Percentiles rank a stretch among this genome's conserved stretches.
These are phyloP conservation scores for Macroventuria anomochaeta DNA, from an alignment of 2,329 filamentous ascomycete genomes.

Conservation along the genomic window DNA sequence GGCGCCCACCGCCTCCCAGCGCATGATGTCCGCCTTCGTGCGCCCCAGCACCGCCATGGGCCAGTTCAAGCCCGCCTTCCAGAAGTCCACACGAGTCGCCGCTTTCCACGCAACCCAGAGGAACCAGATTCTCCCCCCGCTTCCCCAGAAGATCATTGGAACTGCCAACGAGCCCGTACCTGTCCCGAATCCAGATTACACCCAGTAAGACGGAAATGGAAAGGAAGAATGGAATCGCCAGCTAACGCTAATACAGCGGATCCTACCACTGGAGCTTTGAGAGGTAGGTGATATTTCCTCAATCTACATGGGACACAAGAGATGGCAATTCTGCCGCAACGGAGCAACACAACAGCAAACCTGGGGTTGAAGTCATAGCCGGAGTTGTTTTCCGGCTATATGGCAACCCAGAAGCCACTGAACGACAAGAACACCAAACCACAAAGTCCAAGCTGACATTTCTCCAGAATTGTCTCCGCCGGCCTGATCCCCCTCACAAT, in stretches of 20 bases:
- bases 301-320: too few relatives aligned
- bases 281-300: slow-evolving; percentile 55
- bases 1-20: slow-evolving; percentile 52
- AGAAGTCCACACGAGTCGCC: slow-evolving; percentile 62
- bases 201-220: too few relatives aligned
- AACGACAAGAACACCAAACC: background rate
- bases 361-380: background rate
- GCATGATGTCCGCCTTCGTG: slow-evolving; percentile 53
- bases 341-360: too few relatives aligned
- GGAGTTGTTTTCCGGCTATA: slow-evolving; percentile 7
- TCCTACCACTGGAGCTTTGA: slow-evolving; percentile 99
- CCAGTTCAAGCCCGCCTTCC: slow-evolving; percentile 50
- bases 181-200: slow-evolving; percentile 73
- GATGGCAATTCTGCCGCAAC: too few relatives aligned
- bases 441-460: background rate
- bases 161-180: slow-evolving; percentile 75
- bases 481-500: slow-evolving; percentile 86
- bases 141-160: slow-evolving; percentile 84
- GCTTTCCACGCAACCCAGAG: slow-evolving; percentile 86
- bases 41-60: slow-evolving; percentile 45
- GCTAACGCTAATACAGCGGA: too few relatives aligned
- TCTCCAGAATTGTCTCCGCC: slow-evolving; percentile 71
- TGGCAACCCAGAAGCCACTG: background rate
- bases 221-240: too few relatives aligned
- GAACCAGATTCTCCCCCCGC: slow-evolving; percentile 78